Percentiles rank a stretch among this genome's conserved stretches.
These are phyloP conservation scores for Yamadazyma ubonensis DNA, from an alignment of 805 yeast species.

Conservation along the genomic window DNA sequence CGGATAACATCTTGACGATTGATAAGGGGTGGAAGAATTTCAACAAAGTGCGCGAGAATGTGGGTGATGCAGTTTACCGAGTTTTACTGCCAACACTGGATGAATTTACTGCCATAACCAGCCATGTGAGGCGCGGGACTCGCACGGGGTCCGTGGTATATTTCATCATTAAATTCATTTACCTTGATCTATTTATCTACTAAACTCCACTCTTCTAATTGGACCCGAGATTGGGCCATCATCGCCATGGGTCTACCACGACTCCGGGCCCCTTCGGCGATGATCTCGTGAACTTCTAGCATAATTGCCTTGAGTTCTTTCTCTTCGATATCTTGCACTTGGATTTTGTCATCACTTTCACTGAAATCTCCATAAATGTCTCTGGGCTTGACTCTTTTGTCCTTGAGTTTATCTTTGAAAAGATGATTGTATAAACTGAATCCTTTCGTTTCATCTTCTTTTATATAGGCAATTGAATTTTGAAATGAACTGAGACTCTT, in stretches of 20 bases:
- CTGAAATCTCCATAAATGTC: slow-evolving; percentile 27
- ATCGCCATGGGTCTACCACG: slow-evolving; percentile 5
- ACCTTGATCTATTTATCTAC: slow-evolving; percentile 9
- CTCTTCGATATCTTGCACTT: slow-evolving; percentile 3
- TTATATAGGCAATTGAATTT: slow-evolving; percentile 5
- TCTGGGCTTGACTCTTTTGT: slow-evolving; percentile 4
- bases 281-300: slow-evolving; percentile 31
- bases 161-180: slow-evolving; percentile 8
- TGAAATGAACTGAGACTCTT: slow-evolving; percentile 4
- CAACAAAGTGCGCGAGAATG: slow-evolving; percentile 2
- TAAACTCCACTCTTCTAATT: slow-evolving; percentile 18
- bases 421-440: slow-evolving; percentile 3
- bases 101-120: too few species aligned
- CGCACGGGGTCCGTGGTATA: not conserved
- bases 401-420: slow-evolving; percentile 10
- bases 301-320: slow-evolving; percentile 26
- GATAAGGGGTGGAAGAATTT: slow-evolving; percentile 13
- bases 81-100: too few species aligned
- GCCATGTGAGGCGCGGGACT: too few species aligned
- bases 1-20: slow-evolving; percentile 31
- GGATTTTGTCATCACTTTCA: slow-evolving; percentile 16
- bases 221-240: slow-evolving; percentile 20
- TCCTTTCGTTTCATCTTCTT: not conserved
- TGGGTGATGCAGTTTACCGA: not conserved
- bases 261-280: slow-evolving; percentile 16